Evolutionary conservation across 2,329 filamentous ascomycete genomes (phyloP).

Genomic region (Aspergillus glaucus): DNA sequence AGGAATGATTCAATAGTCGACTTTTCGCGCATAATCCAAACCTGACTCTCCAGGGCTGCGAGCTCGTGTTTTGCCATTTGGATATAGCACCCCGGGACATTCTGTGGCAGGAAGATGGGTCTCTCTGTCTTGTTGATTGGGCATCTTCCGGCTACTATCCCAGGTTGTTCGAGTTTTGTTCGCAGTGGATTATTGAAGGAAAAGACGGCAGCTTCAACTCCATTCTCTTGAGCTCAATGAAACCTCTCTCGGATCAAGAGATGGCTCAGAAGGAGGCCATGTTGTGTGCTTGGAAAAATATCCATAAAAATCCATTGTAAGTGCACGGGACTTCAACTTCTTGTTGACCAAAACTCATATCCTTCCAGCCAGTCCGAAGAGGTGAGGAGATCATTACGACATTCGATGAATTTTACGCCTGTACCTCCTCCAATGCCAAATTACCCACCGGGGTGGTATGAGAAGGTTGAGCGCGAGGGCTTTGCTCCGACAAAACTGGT

Average conservation of each 20-base stretch:
- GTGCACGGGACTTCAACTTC: not conserved
- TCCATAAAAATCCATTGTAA: not conserved
- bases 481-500: not conserved
- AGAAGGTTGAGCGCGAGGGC: not conserved
- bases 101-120: constrained; percentile 15
- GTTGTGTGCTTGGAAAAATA: not conserved
- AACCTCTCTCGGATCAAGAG: not conserved
- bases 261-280: not conserved
- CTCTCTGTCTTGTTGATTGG: constrained; percentile 19
- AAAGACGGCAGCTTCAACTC: not conserved
- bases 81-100: constrained; percentile 10
- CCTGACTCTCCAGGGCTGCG: too few species aligned
- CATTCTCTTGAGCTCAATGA: not conserved
- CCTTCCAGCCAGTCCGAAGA: not conserved
- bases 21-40: too few species aligned
- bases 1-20: too few species aligned
- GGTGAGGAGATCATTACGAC: not conserved
- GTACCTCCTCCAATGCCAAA: not conserved
- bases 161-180: constrained; percentile 16
- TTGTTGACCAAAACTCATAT: not conserved
- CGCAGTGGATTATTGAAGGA: constrained; percentile 1
- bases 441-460: not conserved
- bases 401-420: not conserved
- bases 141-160: constrained; percentile 18
- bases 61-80: not conserved